Evolutionary conservation across 2,329 filamentous ascomycete genomes (phyloP), one percentile per base, ranked within the genome.

Genomic region (Ophiostoma populinum): DNA sequence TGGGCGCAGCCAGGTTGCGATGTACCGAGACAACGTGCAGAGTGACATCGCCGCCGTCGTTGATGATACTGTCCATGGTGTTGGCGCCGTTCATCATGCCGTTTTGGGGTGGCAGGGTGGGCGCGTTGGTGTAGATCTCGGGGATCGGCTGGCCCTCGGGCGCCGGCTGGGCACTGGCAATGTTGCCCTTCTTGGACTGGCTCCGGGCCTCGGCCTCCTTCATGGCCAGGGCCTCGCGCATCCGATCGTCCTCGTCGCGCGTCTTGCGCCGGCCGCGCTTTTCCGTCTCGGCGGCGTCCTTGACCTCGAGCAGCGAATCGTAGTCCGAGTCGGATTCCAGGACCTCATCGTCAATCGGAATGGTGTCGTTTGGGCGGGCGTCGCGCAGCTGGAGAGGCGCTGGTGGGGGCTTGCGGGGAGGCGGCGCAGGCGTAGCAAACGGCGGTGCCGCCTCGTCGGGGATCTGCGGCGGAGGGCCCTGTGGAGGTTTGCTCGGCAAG

Each of bases 321-420:
- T 86, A 90, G 43, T 92, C 85, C 0, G 81, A 86, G 40, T 82
- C 81, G 0, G 81, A 86, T 40, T 82, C 81, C 0, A 76, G 75
- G 2, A 48, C 47, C 3, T 69, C 65, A 10, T 75, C 73, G n/a
- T 76, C 70, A 4, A 51, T 45, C 2, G 51, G 44, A 4, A 50
- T 38, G 0, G 45, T 42, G 2, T 49, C 44, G 18, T 45, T 49
- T 8, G 51, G 48, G n/a, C 50, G 49, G 13, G 53, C 46, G 31
- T 61, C 59, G 28, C 64, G 65, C 17, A 95, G 63, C 49, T 86
- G 76, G 36, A 95, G 55, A 2, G 87, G 86, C 10, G 83, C 80
- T 31, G 87, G 87, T 3, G 86, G 85, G 6, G 77, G 71, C 53
- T 92, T 94, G 40, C 86, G 70, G 33, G 70, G 69, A 11, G 77